Conservation (phyloP, 2,329 filamentous ascomycete genomes). For the Arachnomyces sp. region DNA sequence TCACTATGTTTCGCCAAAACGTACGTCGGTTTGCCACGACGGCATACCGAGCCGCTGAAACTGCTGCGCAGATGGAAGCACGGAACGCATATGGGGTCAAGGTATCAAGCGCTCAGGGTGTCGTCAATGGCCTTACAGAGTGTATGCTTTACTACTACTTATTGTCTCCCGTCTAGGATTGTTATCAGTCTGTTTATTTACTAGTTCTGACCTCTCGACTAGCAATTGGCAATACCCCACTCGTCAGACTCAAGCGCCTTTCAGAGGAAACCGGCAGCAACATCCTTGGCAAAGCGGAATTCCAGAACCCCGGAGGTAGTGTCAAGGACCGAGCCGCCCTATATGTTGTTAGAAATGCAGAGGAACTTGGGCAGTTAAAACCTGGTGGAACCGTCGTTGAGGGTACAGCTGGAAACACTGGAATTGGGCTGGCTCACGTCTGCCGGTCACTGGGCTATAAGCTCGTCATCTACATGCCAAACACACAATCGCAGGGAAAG, state of each 20-base stretch:
- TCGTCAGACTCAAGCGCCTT: slow-evolving; percentile 81
- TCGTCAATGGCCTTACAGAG: slow-evolving; percentile 70
- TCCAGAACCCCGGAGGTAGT: slow-evolving; percentile 94
- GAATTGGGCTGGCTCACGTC: slow-evolving; percentile 94
- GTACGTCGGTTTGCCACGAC: slow-evolving; percentile 60
- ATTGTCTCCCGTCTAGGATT: not conserved
- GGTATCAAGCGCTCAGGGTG: slow-evolving; percentile 71
- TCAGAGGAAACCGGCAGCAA: slow-evolving; percentile 90
- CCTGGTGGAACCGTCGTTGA: slow-evolving; percentile 92
- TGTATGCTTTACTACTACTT: slow-evolving; percentile 45
- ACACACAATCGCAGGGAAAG: slow-evolving; percentile 97
- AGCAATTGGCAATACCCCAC: slow-evolving; percentile 96
- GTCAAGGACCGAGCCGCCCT: slow-evolving; percentile 95
- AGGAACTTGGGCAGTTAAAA: slow-evolving; percentile 71
- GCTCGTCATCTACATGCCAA: slow-evolving; percentile 98
- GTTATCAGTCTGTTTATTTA: no score
- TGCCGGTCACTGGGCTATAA: slow-evolving; percentile 87
- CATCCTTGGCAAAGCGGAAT: slow-evolving; percentile 92
- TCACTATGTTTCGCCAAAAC: slow-evolving; percentile 60
- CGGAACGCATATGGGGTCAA: slow-evolving; percentile 55
- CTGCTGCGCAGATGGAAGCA: slow-evolving; percentile 37
- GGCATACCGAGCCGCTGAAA: slow-evolving; percentile 47
- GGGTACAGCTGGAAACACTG: slow-evolving; percentile 94
- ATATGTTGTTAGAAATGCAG: slow-evolving; percentile 88
- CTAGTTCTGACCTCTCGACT: not conserved